Base-by-base conservation (phyloP, 2,329 filamentous ascomycete species). In the Aspergillus clavatus region DNA sequence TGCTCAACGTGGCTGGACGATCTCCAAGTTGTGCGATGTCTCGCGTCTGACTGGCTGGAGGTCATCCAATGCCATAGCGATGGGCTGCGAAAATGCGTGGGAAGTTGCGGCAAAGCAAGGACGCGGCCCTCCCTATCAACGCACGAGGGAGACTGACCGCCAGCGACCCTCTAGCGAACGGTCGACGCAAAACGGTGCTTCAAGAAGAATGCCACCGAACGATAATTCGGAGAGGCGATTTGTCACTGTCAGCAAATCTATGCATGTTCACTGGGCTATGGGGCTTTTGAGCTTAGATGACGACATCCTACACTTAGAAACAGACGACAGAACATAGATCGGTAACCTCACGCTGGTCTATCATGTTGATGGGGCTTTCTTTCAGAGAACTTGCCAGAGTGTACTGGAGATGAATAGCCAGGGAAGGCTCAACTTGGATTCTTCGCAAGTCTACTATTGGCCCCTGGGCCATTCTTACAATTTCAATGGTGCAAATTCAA, bases 11-110 rank as follows among this genome's bases (percentile, higher is more conserved):
- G 77, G 79, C 46, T 95, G 89, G 87, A 79, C 85, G 0, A 77
- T 96, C 51, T 76, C 78, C 26, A 81, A 86, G 22, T 76, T 96
- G 44, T 78, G 82, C 55, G 83, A 89, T 56, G 83, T 95, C 29
- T 81, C 86, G 2, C 80, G 83, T 1, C 74, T 93, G 6, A 95
- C 89, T 0, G 93, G 93, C 0, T 96, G 89, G 86, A 85, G 89
- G 57, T 89, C 86, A 1, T 86, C 89, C 1, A 79, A 81, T 26
- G 81, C 89, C 31, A 91, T 96, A 51, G 88, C 88, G 0, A 76
- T 80, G 39, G 89, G 89, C 1, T 95, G 89, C 64, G 90, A 97
- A 66, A 84, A 82, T 2, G 79, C 82, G 0, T 98, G 93, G 93
- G 76, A 80, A 47, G 87, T 84, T 60, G 83, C 86, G 1, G 85